Evolutionary conservation across 306 rosid species (phyloP).

Genomic region (Canavalia gladiata): DNA sequence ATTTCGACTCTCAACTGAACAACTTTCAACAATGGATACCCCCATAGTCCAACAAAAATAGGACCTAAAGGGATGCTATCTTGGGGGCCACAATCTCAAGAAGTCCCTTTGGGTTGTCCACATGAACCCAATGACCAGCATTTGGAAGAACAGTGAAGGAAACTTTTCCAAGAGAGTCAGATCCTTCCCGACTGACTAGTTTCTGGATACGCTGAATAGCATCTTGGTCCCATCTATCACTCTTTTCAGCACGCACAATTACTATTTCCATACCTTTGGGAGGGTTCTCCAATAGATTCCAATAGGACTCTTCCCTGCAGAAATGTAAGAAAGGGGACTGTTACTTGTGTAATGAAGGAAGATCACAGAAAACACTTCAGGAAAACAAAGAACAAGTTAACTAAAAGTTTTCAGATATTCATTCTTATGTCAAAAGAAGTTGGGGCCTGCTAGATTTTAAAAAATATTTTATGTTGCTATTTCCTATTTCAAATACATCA

Average conservation of each 20-base stretch:
- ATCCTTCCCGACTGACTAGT: constrained; percentile 56
- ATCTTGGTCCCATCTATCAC: constrained; percentile 81
- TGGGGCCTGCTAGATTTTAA: neutral
- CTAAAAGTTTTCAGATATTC: neutral
- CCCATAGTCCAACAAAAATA: constrained; percentile 34
- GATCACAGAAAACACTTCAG: neutral
- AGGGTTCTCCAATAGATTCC: constrained; percentile 83
- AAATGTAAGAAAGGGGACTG: constrained; percentile 30
- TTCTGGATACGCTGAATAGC: constrained; percentile 66
- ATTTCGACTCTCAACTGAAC: constrained; percentile 27
- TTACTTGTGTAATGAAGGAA: constrained; percentile 10
- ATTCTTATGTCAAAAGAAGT: constrained; percentile 23
- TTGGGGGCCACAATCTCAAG: constrained; percentile 79
- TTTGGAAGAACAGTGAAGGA: constrained; percentile 75
- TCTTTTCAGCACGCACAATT: constrained; percentile 86
- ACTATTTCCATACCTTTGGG: constrained; percentile 74
- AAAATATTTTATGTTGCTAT: neutral
- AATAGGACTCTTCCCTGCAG: constrained; percentile 75
- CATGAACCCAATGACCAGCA: constrained; percentile 98
- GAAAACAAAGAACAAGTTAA: neutral
- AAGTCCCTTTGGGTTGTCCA: constrained; percentile 91
- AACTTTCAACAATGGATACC: constrained; percentile 11
- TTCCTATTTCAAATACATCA: neutral
- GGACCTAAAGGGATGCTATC: constrained; percentile 63
- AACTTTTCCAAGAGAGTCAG: constrained; percentile 67